These are phyloP conservation scores for Vicia villosa DNA, from an alignment of 306 rosid genomes.

Conservation along the genomic window DNA sequence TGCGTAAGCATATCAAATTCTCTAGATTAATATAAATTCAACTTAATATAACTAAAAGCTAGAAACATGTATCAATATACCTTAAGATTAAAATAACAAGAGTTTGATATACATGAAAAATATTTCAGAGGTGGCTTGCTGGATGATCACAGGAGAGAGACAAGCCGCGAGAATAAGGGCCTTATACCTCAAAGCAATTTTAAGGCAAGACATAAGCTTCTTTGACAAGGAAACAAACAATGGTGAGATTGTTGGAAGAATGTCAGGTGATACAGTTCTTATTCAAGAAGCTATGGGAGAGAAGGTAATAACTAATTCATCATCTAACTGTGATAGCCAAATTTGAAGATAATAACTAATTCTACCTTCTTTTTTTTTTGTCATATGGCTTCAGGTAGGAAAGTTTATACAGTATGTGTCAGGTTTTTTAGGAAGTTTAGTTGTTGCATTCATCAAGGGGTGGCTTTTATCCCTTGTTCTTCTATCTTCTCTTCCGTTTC, in stretches of 20 bases:
- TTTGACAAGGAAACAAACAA: conserved; percentile 69
- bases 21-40: conserved; percentile 11
- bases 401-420: conserved; percentile 55
- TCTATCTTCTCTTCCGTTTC: conserved; percentile 64
- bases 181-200: conserved; percentile 69
- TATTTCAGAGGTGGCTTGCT: conserved; percentile 67
- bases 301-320: conserved; percentile 55
- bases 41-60: conserved; percentile 14
- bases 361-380: conserved; percentile 39
- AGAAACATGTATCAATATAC: no score
- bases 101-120: not conserved
- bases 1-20: conserved; percentile 58
- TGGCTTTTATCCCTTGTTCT: conserved; percentile 79
- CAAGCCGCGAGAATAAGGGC: conserved; percentile 78
- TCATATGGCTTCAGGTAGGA: conserved; percentile 80
- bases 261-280: conserved; percentile 86
- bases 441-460: conserved; percentile 70
- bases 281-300: conserved; percentile 93
- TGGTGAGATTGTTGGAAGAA: conserved; percentile 75
- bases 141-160: conserved; percentile 90
- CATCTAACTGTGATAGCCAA: conserved; percentile 2
- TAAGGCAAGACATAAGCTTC: conserved; percentile 79
- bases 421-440: conserved; percentile 61
- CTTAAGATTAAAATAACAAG: not conserved
- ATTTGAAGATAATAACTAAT: not conserved